phyloP scores from a whole-genome alignment of 2,329 filamentous ascomycete species.

The Emericellopsis cladophorae region DNA sequence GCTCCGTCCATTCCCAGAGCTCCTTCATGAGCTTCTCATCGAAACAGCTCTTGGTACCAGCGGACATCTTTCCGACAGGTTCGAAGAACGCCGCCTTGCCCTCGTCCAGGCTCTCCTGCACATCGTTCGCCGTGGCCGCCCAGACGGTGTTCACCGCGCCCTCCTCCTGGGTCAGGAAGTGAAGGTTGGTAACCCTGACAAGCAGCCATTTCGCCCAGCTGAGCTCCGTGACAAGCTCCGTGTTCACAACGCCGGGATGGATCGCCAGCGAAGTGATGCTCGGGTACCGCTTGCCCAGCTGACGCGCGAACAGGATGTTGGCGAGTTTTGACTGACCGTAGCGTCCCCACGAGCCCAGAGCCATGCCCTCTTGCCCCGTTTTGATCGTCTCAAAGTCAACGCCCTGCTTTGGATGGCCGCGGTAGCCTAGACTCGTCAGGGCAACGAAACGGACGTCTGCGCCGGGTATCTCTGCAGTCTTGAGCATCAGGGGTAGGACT shows the following conservation, averaged over 20 bases:
- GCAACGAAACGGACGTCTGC: slow-evolving; percentile 12
- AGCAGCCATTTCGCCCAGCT: background rate
- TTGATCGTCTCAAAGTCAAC: slow-evolving; percentile 17
- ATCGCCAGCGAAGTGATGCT: background rate
- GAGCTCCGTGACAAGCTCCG: background rate
- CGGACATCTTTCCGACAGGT: background rate
- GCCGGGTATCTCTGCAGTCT: slow-evolving; percentile 10
- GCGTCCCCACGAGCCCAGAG: slow-evolving; percentile 5
- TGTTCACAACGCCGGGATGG: slow-evolving; percentile 1
- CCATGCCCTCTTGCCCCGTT: slow-evolving; percentile 7
- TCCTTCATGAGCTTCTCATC: background rate
- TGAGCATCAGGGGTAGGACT: slow-evolving; percentile 15
- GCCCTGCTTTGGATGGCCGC: slow-evolving; percentile 10
- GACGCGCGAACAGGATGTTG: slow-evolving; percentile 13
- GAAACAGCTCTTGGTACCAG: background rate
- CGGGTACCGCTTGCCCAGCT: slow-evolving; percentile 11
- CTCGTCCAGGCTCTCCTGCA: background rate
- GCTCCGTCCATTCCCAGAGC: slow-evolving; percentile 2
- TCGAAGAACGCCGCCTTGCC: background rate
- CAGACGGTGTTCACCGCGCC: slow-evolving; percentile 1
- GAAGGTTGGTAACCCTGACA: background rate
- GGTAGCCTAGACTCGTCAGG: slow-evolving; percentile 14
- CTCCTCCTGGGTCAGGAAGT: background rate
- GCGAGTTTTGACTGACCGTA: slow-evolving; percentile 19
- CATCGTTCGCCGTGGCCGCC: background rate